Evolutionary conservation across 192 early-diverging fungal species (phyloP).

Genomic region (Podila clonocystis): DNA sequence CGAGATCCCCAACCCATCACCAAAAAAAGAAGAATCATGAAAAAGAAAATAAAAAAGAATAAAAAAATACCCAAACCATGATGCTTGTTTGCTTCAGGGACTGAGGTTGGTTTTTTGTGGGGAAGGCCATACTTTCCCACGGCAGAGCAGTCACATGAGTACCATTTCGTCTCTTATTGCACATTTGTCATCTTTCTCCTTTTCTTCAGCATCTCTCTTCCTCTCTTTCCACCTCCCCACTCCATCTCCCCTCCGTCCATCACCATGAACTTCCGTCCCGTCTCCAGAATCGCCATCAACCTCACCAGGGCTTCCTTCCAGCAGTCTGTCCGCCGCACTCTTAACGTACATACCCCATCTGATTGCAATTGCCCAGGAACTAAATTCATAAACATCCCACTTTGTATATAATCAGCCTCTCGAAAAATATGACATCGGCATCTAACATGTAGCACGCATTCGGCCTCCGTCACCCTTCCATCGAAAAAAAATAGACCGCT

Average conservation of each 20-base stretch:
- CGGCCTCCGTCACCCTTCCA: neutral
- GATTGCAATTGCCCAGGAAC: no score
- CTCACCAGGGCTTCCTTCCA: conserved; percentile 37
- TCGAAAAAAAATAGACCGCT: neutral
- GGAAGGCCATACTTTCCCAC: neutral
- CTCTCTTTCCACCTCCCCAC: neutral
- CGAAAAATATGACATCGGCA: no score
- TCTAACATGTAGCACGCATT: no score
- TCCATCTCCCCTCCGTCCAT: neutral
- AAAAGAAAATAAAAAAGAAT: conserved; percentile 1
- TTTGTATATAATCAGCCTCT: no score
- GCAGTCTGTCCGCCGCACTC: conserved; percentile 21
- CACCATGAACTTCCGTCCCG: conserved; percentile 29
- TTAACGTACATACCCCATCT: conserved; percentile 14
- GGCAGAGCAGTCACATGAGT: neutral
- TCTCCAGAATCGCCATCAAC: conserved; percentile 36
- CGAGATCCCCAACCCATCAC: no score
- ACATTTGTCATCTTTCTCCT: neutral
- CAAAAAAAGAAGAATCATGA: neutral
- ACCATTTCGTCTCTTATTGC: neutral
- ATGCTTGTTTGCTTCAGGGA: neutral
- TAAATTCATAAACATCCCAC: no score
- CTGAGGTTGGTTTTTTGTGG: neutral
- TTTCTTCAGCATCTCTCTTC: neutral
- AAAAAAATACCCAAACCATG: neutral